Evolutionary conservation across 2,329 filamentous ascomycete genomes (phyloP), one percentile per base, ranked within the genome.

Genomic region (Mycogone perniciosa): DNA sequence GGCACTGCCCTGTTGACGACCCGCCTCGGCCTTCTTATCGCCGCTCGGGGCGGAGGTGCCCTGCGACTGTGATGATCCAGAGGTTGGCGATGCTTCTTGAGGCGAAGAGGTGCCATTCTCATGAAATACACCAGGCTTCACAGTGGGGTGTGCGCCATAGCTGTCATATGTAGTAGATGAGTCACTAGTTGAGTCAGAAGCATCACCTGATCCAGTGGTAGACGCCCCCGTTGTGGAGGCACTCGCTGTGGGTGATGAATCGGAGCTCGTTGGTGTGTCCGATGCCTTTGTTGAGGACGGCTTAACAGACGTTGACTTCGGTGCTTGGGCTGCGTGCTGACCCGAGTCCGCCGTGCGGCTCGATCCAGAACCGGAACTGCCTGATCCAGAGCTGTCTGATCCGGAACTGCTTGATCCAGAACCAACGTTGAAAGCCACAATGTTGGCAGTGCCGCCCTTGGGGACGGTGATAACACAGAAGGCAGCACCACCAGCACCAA

Each of bases 401-500:
- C 50, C 39, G 11, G 56, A 59, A 46, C 59, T 48, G 11, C 59
- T 58, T 35, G 55, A 50, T 31, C 58, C 60, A 9, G 59, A 60
- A 45, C 60, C 66, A 4, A 71, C 73, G 53, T 76, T 73, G 60
- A 71, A 80, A 37, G 88, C 79, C 29, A 88, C 79, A 56, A 91
- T 81, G 60, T 81, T 81, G 40, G 86, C 88, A 49, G 75, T 81
- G 44, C 69, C 67, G 29, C 87, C 87, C 59, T 79, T 78, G 40
- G 82, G 74, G 11, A 89, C 82, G 10, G 87, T 91, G 9, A 88
- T 87, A 44, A 90, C 86, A 60, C 88, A 92, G 68, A 89, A 91
- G 39, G 74, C 71, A 13, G 82, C 79, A 58, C 79, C 82, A 31
- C 86, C 86, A 11, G 86, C 87, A 46, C 87, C 86, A 11, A 69